These are phyloP conservation scores for Boletus smithii DNA, from an alignment of 1,284 basidiomycete genomes.

Conservation along the genomic window DNA sequence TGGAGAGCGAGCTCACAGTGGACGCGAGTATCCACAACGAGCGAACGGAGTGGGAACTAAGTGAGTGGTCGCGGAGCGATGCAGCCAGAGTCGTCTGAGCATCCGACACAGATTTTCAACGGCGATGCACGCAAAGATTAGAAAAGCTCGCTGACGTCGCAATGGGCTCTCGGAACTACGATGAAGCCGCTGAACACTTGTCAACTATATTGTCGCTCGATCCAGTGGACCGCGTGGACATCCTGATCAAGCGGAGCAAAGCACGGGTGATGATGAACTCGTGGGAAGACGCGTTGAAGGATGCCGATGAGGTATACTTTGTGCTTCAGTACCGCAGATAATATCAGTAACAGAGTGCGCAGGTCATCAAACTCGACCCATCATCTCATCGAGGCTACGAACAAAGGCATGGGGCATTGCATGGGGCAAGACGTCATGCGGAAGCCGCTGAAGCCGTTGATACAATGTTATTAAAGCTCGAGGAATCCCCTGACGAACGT, in stretches of 20 bases:
- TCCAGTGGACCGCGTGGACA: neutral
- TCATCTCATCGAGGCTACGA: constrained; percentile 1
- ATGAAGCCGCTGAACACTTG: neutral
- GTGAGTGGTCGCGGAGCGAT: neutral
- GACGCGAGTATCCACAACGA: neutral
- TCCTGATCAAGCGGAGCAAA: neutral
- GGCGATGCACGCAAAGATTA: neutral
- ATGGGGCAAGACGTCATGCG: neutral
- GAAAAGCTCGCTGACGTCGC: neutral
- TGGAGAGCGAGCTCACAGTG: neutral
- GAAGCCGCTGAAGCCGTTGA: constrained; percentile 1
- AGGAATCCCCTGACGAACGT: neutral
- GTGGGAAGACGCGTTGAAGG: constrained; percentile 1
- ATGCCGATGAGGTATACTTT: constrained; percentile 2
- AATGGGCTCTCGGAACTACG: neutral
- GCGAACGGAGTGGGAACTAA: neutral
- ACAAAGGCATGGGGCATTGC: neutral
- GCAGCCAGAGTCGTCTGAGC: neutral
- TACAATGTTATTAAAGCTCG: neutral
- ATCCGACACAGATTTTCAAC: neutral
- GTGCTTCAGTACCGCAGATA: neutral
- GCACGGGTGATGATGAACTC: neutral
- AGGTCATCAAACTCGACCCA: neutral
- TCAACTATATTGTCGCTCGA: neutral
- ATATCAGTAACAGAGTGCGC: neutral